Evolutionary conservation across 495 filamentous ascomycete genomes (phyloP).

Genomic region (Talaromyces liani): DNA sequence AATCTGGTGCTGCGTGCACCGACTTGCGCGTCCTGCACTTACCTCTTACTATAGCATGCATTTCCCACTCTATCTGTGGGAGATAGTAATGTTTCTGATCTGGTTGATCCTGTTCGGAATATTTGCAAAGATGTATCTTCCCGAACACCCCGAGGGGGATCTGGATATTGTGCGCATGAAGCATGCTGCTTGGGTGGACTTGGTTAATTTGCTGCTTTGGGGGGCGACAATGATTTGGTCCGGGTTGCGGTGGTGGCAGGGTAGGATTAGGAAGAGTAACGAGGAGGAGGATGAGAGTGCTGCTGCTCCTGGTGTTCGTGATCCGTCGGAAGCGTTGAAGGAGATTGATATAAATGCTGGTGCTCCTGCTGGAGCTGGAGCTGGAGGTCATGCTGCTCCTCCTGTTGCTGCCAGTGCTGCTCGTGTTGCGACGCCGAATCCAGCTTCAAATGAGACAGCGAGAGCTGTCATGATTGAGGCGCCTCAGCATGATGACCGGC

Average conservation of each 20-base stretch:
- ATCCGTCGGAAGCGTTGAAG: neutral
- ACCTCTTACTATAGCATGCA: neutral
- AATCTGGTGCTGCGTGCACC: constrained; percentile 51
- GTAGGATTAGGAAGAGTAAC: neutral
- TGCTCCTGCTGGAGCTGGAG: neutral
- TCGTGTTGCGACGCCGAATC: neutral
- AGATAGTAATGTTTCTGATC: constrained; percentile 57
- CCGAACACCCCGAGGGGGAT: constrained; percentile 54
- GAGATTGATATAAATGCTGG: neutral
- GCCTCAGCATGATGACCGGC: neutral
- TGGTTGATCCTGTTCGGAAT: constrained; percentile 77
- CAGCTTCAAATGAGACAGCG: neutral
- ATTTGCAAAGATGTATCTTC: constrained; percentile 74
- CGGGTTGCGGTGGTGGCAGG: constrained; percentile 30
- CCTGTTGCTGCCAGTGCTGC: neutral
- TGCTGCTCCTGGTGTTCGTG: neutral
- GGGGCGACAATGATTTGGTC: constrained; percentile 43
- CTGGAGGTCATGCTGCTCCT: neutral
- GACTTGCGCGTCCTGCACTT: constrained; percentile 3
- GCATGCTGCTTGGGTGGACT: constrained; percentile 78
- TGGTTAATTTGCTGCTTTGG: constrained; percentile 69
- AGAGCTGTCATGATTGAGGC: neutral
- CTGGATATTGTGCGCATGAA: constrained; percentile 65
- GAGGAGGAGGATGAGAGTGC: neutral
- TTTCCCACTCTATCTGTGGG: constrained; percentile 57